A percentile compares a stretch with the other conserved stretches of the same genome.
phyloP scores from a whole-genome alignment of 805 yeast species.

The Candida orba region DNA sequence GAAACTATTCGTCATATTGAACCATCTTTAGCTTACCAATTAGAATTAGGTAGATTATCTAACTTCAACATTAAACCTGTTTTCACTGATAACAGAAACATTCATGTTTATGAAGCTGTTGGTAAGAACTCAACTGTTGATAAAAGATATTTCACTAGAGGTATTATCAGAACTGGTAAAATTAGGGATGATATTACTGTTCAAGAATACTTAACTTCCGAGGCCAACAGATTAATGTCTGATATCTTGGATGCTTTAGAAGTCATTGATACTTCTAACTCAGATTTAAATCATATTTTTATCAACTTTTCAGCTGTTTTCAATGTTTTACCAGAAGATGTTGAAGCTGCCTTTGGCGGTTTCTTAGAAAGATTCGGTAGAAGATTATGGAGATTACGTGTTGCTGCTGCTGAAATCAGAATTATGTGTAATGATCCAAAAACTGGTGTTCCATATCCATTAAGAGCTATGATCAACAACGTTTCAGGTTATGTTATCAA shows the following conservation, averaged over 20 bases:
- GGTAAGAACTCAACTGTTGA: slow-evolving; percentile 92
- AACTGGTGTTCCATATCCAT: slow-evolving; percentile 87
- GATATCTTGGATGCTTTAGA: slow-evolving; percentile 94
- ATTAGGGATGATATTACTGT: slow-evolving; percentile 90
- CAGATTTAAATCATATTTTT: slow-evolving; percentile 95
- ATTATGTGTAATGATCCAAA: slow-evolving; percentile 88
- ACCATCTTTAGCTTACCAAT: slow-evolving; percentile 96
- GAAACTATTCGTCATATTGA: slow-evolving; percentile 94
- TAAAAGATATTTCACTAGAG: slow-evolving; percentile 94
- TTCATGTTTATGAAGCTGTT: slow-evolving; percentile 93
- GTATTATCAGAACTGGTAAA: slow-evolving; percentile 93
- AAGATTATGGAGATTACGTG: slow-evolving; percentile 92
- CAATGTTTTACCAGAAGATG: slow-evolving; percentile 91
- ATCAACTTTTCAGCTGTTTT: slow-evolving; percentile 95
- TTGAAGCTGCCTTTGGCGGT: slow-evolving; percentile 95
- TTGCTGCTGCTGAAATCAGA: slow-evolving; percentile 95
- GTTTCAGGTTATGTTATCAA: slow-evolving; percentile 97
- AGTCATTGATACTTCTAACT: slow-evolving; percentile 87
- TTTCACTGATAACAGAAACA: slow-evolving; percentile 92
- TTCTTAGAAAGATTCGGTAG: slow-evolving; percentile 97
- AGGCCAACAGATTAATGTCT: slow-evolving; percentile 92
- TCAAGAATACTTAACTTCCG: slow-evolving; percentile 90
- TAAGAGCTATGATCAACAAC: slow-evolving; percentile 93
- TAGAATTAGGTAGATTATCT: slow-evolving; percentile 88
- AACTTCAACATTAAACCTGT: slow-evolving; percentile 94